Conservation (phyloP, 2,329 filamentous ascomycete genomes). For the Bipolaris victoriae region DNA sequence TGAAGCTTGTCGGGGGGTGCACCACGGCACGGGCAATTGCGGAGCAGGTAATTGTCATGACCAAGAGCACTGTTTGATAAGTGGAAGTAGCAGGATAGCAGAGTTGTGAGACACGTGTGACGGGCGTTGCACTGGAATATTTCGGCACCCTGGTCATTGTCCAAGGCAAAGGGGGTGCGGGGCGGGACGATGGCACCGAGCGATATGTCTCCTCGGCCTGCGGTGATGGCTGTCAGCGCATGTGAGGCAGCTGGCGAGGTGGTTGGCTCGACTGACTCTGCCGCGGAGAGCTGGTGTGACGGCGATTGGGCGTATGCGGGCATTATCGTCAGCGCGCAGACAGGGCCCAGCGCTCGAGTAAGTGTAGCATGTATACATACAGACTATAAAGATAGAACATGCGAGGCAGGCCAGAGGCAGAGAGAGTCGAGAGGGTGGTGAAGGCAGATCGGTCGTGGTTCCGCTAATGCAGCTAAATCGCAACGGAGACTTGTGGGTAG, state of each 20-base stretch:
- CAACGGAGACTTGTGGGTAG: slow-evolving; percentile 30
- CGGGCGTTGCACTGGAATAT: slow-evolving; percentile 17
- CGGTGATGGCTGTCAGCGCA: slow-evolving; percentile 2
- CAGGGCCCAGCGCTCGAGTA: not conserved
- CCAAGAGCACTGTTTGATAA: slow-evolving; percentile 17
- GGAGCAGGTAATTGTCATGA: slow-evolving; percentile 15
- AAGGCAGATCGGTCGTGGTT: not conserved
- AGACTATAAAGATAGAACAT: too few relatives aligned
- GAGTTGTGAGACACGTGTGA: slow-evolving; percentile 16
- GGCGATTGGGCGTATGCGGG: not conserved
- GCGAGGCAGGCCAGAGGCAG: not conserved
- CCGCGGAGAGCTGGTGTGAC: not conserved
- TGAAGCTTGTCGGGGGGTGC: slow-evolving; percentile 7
- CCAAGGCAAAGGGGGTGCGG: slow-evolving; percentile 4
- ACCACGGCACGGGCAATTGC: slow-evolving; percentile 12
- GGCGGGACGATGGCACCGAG: slow-evolving; percentile 13
- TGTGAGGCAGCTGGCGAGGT: not conserved
- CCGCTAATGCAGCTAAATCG: slow-evolving; percentile 20
- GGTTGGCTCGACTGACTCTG: not conserved
- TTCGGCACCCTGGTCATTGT: slow-evolving; percentile 1
- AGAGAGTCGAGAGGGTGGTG: not conserved
- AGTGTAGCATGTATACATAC: too few relatives aligned
- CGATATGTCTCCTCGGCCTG: not conserved
- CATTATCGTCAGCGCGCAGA: not conserved
- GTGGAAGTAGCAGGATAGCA: slow-evolving; percentile 16